Conservation (phyloP, 345 rosid genomes). For the Microcos paniculata region DNA sequence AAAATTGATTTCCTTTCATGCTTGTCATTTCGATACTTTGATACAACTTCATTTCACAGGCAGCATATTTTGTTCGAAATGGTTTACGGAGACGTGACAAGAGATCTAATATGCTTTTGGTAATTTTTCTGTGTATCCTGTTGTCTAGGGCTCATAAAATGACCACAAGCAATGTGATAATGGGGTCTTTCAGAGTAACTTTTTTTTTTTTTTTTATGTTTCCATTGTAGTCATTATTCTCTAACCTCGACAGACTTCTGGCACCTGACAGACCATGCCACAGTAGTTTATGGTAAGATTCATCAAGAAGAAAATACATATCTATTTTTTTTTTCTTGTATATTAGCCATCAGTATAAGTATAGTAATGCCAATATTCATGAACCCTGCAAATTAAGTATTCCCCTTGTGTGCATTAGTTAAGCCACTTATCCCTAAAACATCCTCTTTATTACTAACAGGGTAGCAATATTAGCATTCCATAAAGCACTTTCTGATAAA, state of each 20-base stretch:
- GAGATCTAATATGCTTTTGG: conserved; percentile 94
- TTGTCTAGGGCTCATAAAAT: neutral
- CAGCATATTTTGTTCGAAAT: conserved; percentile 66
- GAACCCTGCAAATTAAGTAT: neutral
- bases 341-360: neutral
- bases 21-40: conserved; percentile 6
- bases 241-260: conserved; percentile 72
- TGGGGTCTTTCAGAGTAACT: neutral
- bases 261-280: conserved; percentile 94
- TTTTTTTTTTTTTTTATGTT: conserved; percentile 13
- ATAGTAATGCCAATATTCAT: neutral
- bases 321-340: neutral
- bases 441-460: conserved; percentile 32
- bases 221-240: conserved; percentile 69
- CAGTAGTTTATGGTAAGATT: conserved; percentile 80
- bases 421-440: neutral
- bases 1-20: conserved; percentile 12
- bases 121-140: conserved; percentile 25
- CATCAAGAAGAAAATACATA: neutral
- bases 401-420: conserved; percentile 2
- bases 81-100: conserved; percentile 88
- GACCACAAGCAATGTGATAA: neutral
- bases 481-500: conserved; percentile 62
- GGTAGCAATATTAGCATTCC: conserved; percentile 81
- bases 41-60: conserved; percentile 46